These are phyloP conservation scores for Leishmania aethiopica DNA, from an alignment of 208 protist species.

Conservation along the genomic window DNA sequence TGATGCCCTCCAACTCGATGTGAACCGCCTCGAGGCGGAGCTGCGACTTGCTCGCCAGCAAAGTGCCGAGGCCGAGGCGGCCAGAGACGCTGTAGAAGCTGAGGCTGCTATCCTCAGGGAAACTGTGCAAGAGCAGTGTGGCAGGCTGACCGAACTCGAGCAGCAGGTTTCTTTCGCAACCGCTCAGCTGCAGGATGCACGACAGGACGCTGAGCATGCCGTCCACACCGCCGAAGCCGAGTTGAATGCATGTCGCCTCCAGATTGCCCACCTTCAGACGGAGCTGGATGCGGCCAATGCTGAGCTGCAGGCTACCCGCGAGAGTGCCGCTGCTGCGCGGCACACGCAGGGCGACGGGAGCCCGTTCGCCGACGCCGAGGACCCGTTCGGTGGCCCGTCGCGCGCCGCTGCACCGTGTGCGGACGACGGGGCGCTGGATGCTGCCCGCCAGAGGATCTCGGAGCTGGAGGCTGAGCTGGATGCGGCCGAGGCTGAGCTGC, in stretches of 20 bases:
- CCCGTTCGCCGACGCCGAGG: no score
- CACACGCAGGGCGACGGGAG: no score
- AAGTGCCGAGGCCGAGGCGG: not conserved
- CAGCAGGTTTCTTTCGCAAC: not conserved
- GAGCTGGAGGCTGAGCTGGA: no score
- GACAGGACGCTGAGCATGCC: not conserved
- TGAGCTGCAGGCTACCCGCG: no score
- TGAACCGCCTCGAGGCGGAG: not conserved
- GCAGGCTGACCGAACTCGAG: not conserved
- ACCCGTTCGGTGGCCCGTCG: no score
- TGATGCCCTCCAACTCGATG: not conserved
- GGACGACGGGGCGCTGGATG: no score
- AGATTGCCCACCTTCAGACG: not conserved
- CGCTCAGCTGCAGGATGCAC: not conserved
- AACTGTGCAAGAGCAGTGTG: not conserved
- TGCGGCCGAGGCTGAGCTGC: no score
- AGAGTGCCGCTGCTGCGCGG: no score
- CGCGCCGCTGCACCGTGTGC: no score
- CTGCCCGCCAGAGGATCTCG: no score
- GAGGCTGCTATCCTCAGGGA: not conserved
- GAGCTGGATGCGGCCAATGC: no score
- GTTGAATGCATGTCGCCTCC: not conserved
- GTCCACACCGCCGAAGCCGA: not conserved
- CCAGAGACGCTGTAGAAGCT: not conserved
- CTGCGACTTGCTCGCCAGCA: not conserved